Base-by-base conservation (phyloP, 2,329 filamentous ascomycete genomes). In the Tolypocladium inflatum region DNA sequence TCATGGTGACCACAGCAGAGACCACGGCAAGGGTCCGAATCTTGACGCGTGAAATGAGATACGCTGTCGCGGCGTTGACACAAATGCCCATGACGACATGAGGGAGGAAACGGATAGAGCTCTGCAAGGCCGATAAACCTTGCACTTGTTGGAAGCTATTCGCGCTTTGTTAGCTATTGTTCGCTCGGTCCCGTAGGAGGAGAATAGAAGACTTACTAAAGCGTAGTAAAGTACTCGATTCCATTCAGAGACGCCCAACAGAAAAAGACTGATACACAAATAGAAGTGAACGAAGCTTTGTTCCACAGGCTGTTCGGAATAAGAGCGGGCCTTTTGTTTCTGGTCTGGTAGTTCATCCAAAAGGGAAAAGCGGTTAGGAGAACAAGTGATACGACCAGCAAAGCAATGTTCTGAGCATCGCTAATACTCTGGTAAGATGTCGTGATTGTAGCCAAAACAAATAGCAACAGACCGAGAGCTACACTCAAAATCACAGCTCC, bases 281-380 rank as follows among this genome's bases (percentile, higher is more conserved):
- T 76, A 1, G 73, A 74, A 0, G 80, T 79, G 61, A 86, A 87
- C 2, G 78, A 70, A 0, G 70, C 66, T 37, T 83, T 84, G 4
- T 70, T 74, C 84, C 83, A 86, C 0, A 87, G 68, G 0, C 74
- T 76, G 61, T 86, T 86, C 0, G 84, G 83, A 5, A 87, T 84
- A 3, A 87, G 65, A 0, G 82, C 82, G 17, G 83, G 79, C 8
- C 74, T 73, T 2, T 72, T 70, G 1, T 70, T 66, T 8, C 68
- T 74, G 35, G 78, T 78, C 56, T 82, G 83, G 2, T 73, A 70
- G 2, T 73, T 69, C 58, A 83, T 78, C 83, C 83, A 86, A 23
- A 77, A 65, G 1, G 80, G 73, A 59, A 87, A 87, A 0, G 68
- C 66, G 0, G 75, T 75, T 0, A 85, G 67, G 3, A 79, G 60